Conservation (phyloP, 345 rosid species). For the Citrus medica region DNA sequence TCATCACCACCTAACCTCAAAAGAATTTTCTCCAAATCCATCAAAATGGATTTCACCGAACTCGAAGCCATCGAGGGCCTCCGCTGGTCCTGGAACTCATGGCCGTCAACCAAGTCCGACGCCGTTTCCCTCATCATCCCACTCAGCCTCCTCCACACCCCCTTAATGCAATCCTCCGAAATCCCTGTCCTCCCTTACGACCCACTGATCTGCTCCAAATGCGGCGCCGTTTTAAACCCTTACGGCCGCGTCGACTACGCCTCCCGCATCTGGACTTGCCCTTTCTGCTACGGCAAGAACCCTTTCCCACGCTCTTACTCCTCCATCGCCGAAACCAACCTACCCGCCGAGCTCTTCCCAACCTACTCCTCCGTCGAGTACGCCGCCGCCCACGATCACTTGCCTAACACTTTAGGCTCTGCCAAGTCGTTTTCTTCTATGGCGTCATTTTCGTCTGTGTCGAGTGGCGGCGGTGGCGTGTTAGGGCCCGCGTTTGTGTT, state of each 20-base stretch:
- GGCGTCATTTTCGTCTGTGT: constrained; percentile 29
- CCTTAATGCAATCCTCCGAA: constrained; percentile 73
- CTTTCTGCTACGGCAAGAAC: constrained; percentile 68
- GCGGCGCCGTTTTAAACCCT: constrained; percentile 80
- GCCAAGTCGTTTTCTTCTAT: constrained; percentile 14
- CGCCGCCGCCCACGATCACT: constrained; percentile 14
- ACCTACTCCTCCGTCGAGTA: constrained; percentile 88
- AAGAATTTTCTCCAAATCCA: background rate
- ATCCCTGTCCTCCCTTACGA: constrained; percentile 88
- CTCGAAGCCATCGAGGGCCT: constrained; percentile 90
- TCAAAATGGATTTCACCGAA: constrained; percentile 76
- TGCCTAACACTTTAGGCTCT: constrained; percentile 9
- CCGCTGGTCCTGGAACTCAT: constrained; percentile 96
- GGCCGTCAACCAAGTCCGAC: constrained; percentile 75
- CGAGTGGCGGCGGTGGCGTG: constrained; percentile 21
- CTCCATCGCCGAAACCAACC: constrained; percentile 71
- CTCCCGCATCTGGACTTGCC: constrained; percentile 84
- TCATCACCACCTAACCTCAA: background rate
- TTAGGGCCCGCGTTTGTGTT: constrained; percentile 87
- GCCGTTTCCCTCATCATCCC: constrained; percentile 67
- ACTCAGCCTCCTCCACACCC: constrained; percentile 74
- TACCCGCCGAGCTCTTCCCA: constrained; percentile 97
- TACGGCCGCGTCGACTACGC: constrained; percentile 89
- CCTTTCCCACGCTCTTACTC: constrained; percentile 74
- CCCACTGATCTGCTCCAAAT: constrained; percentile 62